A percentile compares a stretch with the other conserved stretches of the same genome.
phyloP scores from a whole-genome alignment of 2,329 filamentous ascomycete genomes.

The Diaporthe helianthi region DNA sequence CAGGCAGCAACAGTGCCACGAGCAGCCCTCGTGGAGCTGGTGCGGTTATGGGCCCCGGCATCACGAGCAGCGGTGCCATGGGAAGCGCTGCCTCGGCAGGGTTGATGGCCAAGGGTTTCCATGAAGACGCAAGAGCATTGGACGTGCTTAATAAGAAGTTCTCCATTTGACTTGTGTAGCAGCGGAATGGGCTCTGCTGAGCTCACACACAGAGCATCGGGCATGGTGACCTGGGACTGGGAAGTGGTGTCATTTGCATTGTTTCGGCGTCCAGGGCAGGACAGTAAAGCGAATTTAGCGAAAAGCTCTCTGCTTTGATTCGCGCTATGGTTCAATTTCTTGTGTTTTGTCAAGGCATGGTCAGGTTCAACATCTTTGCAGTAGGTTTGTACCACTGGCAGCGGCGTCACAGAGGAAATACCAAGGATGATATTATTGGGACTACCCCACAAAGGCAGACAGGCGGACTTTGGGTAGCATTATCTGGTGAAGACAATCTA shows the following conservation, averaged over 20 bases:
- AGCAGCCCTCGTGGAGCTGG: constrained; percentile 55
- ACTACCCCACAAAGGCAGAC: background rate
- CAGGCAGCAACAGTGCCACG: constrained; percentile 50
- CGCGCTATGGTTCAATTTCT: background rate
- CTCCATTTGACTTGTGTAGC: constrained; percentile 36
- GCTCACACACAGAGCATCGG: background rate
- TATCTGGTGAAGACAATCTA: background rate
- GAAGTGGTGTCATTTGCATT: constrained; percentile 21
- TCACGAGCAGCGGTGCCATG: background rate
- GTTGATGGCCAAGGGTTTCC: constrained; percentile 32
- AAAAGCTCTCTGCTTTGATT: constrained; percentile 11
- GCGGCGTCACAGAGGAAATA: constrained; percentile 19
- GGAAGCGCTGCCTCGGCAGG: constrained; percentile 6
- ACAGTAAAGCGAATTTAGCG: background rate
- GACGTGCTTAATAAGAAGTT: constrained; percentile 42
- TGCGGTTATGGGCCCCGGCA: background rate
- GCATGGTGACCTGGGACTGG: constrained; percentile 2
- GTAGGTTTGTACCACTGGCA: constrained; percentile 2
- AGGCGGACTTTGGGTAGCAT: background rate
- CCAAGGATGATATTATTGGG: constrained; percentile 2
- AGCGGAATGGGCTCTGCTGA: background rate
- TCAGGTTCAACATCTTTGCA: background rate
- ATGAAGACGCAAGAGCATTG: constrained; percentile 40
- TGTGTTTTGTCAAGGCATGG: background rate
- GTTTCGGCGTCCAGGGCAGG: constrained; percentile 24